Conservation (phyloP, 176 grass and related monocot genomes). For the Hyparrhenia diplandra region DNA sequence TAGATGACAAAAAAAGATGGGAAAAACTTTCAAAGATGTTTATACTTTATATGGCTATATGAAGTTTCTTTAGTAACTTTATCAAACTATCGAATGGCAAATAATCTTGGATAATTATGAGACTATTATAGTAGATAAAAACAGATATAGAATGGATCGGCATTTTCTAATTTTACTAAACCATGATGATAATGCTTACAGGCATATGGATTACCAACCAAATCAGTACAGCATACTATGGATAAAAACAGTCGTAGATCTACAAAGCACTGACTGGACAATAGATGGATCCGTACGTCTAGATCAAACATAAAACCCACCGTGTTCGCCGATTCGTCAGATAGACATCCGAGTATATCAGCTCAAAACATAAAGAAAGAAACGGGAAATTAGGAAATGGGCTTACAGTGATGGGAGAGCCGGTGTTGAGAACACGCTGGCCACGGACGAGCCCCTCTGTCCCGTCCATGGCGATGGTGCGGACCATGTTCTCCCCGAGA, state of each 20-base stretch:
- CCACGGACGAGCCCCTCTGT: conserved; percentile 85
- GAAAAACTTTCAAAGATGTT: neutral
- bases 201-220: neutral
- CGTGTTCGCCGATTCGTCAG: neutral
- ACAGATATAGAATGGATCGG: neutral
- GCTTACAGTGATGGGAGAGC: conserved; percentile 86
- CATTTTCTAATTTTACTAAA: neutral
- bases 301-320: conserved; percentile 8
- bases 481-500: conserved; percentile 93
- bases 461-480: conserved; percentile 94
- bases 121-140: neutral
- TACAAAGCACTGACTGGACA: neutral
- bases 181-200: neutral
- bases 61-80: neutral
- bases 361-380: neutral
- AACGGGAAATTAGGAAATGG: neutral
- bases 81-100: neutral
- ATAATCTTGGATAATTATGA: neutral
- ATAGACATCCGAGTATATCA: conserved; percentile 10
- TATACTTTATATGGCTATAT: neutral
- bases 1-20: neutral
- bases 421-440: conserved; percentile 84
- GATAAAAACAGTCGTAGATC: neutral
- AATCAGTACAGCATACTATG: neutral
- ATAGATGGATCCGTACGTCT: neutral